These are phyloP conservation scores for Penicillium frequentans DNA, from an alignment of 2,329 filamentous ascomycete genomes.

Conservation along the genomic window DNA sequence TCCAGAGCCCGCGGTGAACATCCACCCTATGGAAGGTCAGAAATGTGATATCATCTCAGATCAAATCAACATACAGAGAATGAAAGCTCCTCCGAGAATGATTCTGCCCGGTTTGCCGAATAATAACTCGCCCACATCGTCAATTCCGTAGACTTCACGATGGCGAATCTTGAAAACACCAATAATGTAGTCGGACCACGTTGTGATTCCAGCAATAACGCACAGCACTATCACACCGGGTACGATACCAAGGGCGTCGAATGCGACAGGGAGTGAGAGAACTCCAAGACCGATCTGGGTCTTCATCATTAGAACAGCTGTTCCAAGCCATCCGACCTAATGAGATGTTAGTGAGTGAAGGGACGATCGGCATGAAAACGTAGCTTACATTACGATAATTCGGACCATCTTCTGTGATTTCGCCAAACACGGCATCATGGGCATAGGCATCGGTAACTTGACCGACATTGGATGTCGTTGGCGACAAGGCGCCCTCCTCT, in stretches of 20 bases:
- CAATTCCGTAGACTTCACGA: constrained; percentile 58
- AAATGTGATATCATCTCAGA: background rate
- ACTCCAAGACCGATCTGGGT: constrained; percentile 49
- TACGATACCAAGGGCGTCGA: constrained; percentile 49
- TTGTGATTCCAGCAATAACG: constrained; percentile 45
- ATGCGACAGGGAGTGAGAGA: constrained; percentile 51
- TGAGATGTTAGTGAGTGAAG: background rate
- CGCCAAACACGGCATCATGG: constrained; percentile 20
- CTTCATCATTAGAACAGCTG: constrained; percentile 48
- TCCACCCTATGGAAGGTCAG: constrained; percentile 12
- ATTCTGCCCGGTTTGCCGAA: constrained; percentile 9
- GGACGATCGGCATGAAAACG: background rate
- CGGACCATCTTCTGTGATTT: constrained; percentile 17
- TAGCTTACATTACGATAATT: constrained; percentile 19
- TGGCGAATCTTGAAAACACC: constrained; percentile 54
- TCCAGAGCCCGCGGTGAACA: constrained; percentile 19
- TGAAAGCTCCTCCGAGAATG: constrained; percentile 13
- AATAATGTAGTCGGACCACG: constrained; percentile 52
- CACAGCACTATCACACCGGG: constrained; percentile 50
- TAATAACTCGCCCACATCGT: constrained; percentile 50
- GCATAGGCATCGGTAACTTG: background rate
- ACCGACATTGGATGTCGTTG: background rate
- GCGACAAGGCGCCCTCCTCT: constrained; percentile 1
- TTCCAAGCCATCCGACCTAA: constrained; percentile 47
- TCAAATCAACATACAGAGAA: constrained; percentile 14